Percentiles rank a stretch among this genome's conserved stretches.
These are phyloP conservation scores for Miscanthus lutarioriparius DNA, from an alignment of 176 grass and related monocot genomes.

Conservation along the genomic window DNA sequence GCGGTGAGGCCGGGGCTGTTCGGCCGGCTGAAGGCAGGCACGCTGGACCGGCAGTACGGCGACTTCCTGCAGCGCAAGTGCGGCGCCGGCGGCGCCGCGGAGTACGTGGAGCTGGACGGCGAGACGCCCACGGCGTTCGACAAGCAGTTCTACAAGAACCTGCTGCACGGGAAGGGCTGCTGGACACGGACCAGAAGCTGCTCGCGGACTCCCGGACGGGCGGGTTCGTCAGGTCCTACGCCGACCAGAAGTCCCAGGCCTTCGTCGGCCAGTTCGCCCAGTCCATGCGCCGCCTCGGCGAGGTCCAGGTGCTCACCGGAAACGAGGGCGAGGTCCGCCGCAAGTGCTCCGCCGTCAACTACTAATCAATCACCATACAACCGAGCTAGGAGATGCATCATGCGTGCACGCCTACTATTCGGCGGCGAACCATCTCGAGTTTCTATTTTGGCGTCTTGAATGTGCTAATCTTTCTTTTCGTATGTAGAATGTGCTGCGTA, in stretches of 20 bases:
- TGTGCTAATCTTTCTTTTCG: background rate
- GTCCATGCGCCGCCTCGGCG: slow-evolving; percentile 70
- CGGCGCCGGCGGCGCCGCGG: slow-evolving; percentile 23
- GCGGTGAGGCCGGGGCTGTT: slow-evolving; percentile 55
- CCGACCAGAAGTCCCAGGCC: background rate
- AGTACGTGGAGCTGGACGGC: slow-evolving; percentile 64
- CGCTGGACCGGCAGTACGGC: slow-evolving; percentile 36
- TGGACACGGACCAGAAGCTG: slow-evolving; percentile 60
- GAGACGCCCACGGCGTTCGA: slow-evolving; percentile 72
- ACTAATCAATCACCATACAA: background rate
- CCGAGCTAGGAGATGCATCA: background rate
- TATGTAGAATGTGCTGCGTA: background rate
- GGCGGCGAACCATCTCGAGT: background rate
- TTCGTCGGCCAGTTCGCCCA: slow-evolving; percentile 61
- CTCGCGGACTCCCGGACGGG: slow-evolving; percentile 59
- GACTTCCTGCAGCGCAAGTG: slow-evolving; percentile 76
- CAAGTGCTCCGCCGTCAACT: slow-evolving; percentile 72
- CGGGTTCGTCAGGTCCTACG: slow-evolving; percentile 33
- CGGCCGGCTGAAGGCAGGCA: background rate
- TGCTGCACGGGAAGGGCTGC: slow-evolving; percentile 56
- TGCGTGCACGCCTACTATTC: background rate
- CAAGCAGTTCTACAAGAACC: slow-evolving; percentile 63
- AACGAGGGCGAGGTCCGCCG: slow-evolving; percentile 70
- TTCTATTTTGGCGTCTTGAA: background rate
- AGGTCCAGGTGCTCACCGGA: slow-evolving; percentile 61